These are phyloP conservation scores for Ulota crispa DNA, from an alignment of 225 moss, liverwort and hornwort genomes.

Conservation along the genomic window DNA sequence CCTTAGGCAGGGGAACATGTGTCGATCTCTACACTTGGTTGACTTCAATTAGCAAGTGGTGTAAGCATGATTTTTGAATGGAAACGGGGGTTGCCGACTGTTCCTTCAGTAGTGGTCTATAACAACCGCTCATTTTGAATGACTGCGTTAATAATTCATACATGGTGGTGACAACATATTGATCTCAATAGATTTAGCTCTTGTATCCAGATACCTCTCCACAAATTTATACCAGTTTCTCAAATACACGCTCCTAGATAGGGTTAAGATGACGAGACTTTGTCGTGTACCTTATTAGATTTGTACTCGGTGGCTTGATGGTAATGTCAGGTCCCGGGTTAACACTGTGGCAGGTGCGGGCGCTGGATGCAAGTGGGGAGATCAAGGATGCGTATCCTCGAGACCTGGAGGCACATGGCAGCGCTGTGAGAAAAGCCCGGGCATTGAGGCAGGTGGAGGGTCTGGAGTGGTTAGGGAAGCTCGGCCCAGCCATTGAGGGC, in stretches of 20 bases:
- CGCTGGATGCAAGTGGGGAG: conserved; percentile 31
- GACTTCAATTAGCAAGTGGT: not conserved
- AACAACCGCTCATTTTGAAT: not conserved
- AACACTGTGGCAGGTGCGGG: conserved; percentile 40
- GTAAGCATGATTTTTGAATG: not conserved
- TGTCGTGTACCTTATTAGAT: not conserved
- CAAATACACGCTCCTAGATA: not conserved
- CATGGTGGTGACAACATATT: not conserved
- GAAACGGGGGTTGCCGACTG: not conserved
- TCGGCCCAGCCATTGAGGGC: conserved; percentile 35
- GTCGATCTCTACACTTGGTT: not conserved
- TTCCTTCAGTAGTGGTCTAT: not conserved
- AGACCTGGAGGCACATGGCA: conserved; percentile 28
- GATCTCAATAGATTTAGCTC: not conserved
- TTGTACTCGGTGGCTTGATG: conserved; percentile 12
- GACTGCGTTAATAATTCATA: not conserved
- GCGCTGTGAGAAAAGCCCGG: conserved; percentile 41
- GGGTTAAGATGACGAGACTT: not conserved
- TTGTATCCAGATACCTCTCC: not conserved
- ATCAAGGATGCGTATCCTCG: conserved; percentile 18
- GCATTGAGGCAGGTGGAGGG: conserved; percentile 26
- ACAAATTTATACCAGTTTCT: not conserved
- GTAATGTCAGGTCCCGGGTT: conserved; percentile 33
- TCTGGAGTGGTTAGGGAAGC: conserved; percentile 35
- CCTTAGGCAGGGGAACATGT: not conserved